A percentile compares a stretch with the other conserved stretches of the same genome.
Evolutionary conservation across 1,284 basidiomycete species (phyloP).

Genomic region (Rhodotorula sp.): DNA sequence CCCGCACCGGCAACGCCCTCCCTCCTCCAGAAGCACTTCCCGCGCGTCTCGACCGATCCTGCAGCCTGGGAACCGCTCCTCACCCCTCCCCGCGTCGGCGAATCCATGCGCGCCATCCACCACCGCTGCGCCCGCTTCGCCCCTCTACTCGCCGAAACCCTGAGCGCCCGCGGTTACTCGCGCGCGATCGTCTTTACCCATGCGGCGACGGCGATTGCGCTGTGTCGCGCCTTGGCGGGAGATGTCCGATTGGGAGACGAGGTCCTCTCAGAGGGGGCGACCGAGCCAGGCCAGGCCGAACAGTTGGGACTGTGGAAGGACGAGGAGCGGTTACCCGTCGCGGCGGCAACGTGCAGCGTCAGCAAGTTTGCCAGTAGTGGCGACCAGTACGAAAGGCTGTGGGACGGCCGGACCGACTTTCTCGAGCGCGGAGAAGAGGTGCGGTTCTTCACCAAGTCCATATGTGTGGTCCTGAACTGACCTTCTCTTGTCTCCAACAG

Average conservation of each 20-base stretch:
- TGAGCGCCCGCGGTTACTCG: conserved; percentile 52
- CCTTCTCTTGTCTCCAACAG: background rate
- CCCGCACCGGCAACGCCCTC: conserved; percentile 11
- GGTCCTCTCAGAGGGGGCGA: background rate
- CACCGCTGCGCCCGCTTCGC: conserved; percentile 61
- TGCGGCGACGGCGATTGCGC: conserved; percentile 72
- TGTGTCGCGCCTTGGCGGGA: conserved; percentile 62
- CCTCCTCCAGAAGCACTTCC: conserved; percentile 20
- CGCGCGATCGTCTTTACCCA: conserved; percentile 70
- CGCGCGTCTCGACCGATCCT: conserved; percentile 57
- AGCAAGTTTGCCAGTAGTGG: conserved; percentile 19
- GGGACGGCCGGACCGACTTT: conserved; percentile 35
- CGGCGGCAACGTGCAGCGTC: conserved; percentile 31
- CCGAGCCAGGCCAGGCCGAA: conserved; percentile 4
- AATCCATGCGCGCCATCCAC: conserved; percentile 65
- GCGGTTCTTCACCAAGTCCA: background rate
- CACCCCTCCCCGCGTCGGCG: conserved; percentile 65
- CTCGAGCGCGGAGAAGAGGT: conserved; percentile 34
- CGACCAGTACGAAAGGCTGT: conserved; percentile 16
- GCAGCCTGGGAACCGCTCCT: conserved; percentile 61
- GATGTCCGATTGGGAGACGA: conserved; percentile 45
- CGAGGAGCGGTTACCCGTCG: conserved; percentile 8
- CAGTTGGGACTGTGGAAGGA: conserved; percentile 19
- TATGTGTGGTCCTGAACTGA: background rate
- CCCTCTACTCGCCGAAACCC: conserved; percentile 56